Base-by-base conservation (phyloP, 805 yeast genomes). In the Yarrowia yakushimensis region DNA sequence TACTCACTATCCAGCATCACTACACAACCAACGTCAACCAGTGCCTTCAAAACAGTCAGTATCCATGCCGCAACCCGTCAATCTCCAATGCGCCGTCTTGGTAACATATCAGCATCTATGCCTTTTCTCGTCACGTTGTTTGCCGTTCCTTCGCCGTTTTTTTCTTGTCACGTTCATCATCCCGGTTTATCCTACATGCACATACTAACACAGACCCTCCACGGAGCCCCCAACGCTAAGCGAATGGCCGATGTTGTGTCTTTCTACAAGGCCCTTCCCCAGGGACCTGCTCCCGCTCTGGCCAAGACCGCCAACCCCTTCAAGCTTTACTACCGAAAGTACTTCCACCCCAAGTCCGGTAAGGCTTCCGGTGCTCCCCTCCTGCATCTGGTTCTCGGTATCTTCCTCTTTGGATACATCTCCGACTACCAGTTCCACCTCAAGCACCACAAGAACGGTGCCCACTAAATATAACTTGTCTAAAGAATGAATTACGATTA, bases 191-290 rank as follows among this genome's bases (percentile, higher is more conserved):
- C n/a, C n/a, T n/a, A n/a, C n/a, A n/a, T n/a, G n/a, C n/a, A n/a
- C n/a, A n/a, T n/a, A 25, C 64, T 54, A 62, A 52, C 66, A 15
- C 75, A 86, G 87, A 92, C 90, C 87, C 81, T 94, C 69, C 96
- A 97, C 65, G 83, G 96, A 66, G 90, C 91, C 80, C 97, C 97
- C 73, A 88, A 93, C 72, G 98, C 98, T 71, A 90, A 90, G 84
- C 90, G 96, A 81, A 90, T 94, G 87, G 87, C 90, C 69, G 88
- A 89, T 76, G 96, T 93, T 72, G 97, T 93, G 71, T 82, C 89
- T 67, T 92, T 94, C 85, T 93, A 93, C 88, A 89, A 93, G 81
- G 86, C 90, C 70, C 85, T 93, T 72, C 99, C 99, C 74, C 92
- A 90, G 76, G 98, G 98, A 62, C 79, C 87, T 65, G 96, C 96